These are phyloP conservation scores for Cladosporium sp. DNA, from an alignment of 2,329 filamentous ascomycete species.

Conservation along the genomic window DNA sequence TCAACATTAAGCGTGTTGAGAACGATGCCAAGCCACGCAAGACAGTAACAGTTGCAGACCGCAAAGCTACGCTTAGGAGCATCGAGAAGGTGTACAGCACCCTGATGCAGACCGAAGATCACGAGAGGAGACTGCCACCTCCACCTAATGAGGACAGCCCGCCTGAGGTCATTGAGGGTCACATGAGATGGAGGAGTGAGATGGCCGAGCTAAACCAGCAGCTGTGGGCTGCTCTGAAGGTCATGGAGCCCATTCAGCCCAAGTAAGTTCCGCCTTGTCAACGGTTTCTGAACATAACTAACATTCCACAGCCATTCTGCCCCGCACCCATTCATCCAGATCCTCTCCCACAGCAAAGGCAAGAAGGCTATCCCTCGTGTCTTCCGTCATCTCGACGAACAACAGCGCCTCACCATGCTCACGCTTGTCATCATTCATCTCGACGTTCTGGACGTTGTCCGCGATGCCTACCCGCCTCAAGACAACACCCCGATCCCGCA, in stretches of 20 bases:
- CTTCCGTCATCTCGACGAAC: conserved; percentile 86
- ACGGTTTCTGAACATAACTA: conserved; percentile 4
- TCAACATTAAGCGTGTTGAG: conserved; percentile 87
- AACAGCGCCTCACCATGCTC: conserved; percentile 89
- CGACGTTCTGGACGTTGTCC: conserved; percentile 85
- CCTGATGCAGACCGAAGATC: conserved; percentile 91
- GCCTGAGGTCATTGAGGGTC: conserved; percentile 64
- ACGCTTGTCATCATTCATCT: conserved; percentile 95
- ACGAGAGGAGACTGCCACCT: conserved; percentile 74
- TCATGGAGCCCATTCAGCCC: conserved; percentile 79
- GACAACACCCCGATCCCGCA: conserved; percentile 71
- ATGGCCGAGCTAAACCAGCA: conserved; percentile 68
- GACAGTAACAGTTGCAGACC: conserved; percentile 61
- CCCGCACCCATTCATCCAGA: conserved; percentile 89
- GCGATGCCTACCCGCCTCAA: conserved; percentile 66
- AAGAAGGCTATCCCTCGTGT: conserved; percentile 94
- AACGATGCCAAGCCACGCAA: conserved; percentile 54
- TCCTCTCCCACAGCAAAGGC: conserved; percentile 90
- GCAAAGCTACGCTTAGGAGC: conserved; percentile 77
- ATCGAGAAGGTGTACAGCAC: conserved; percentile 85
- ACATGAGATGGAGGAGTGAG: conserved; percentile 74
- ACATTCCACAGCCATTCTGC: conserved; percentile 57
- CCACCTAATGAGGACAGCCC: conserved; percentile 61
- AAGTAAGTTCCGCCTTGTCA: conserved; percentile 36
- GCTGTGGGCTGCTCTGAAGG: conserved; percentile 83